phyloP scores from a whole-genome alignment of 345 rosid species.

The Draba incana region DNA sequence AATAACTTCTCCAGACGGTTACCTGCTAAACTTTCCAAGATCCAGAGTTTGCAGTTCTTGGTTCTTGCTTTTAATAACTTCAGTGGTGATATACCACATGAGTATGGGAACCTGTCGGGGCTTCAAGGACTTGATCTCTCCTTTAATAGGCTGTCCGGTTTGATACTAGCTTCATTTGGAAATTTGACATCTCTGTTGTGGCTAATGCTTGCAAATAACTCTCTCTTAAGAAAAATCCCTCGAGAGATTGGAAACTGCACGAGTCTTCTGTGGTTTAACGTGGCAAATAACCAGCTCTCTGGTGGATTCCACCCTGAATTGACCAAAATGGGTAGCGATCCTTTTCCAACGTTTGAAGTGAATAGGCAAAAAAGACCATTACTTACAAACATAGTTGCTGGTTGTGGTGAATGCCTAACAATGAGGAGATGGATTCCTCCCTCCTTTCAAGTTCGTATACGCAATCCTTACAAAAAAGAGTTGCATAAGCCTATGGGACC shows the following conservation, averaged over 20 bases:
- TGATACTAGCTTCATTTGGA: conserved; percentile 67
- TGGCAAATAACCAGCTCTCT: conserved; percentile 73
- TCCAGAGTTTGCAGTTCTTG: conserved; percentile 65
- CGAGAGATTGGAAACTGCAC: conserved; percentile 69
- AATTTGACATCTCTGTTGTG: conserved; percentile 78
- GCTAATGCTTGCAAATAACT: conserved; percentile 94
- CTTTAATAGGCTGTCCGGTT: conserved; percentile 65
- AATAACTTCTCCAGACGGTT: conserved; percentile 71
- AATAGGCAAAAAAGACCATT: conserved; percentile 47
- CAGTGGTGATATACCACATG: conserved; percentile 65
- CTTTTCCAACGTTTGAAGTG: conserved; percentile 55
- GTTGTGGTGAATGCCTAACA: conserved; percentile 74
- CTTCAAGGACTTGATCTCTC: conserved; percentile 92
- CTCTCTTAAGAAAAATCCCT: conserved; percentile 67
- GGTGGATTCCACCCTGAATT: conserved; percentile 67
- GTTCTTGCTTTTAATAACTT: conserved; percentile 70
- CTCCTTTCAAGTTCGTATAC: conserved; percentile 79
- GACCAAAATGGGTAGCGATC: conserved; percentile 62
- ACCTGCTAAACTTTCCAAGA: conserved; percentile 60
- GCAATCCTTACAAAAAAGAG: conserved; percentile 66
- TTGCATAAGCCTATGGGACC: conserved; percentile 78
- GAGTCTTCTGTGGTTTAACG: conserved; percentile 88
- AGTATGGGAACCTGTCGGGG: conserved; percentile 58
- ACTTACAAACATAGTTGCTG: conserved; percentile 48
- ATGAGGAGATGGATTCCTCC: conserved; percentile 97